Evolutionary conservation across 2,329 filamentous ascomycete species (phyloP).

Genomic region (Sordariomycetes sp.): DNA sequence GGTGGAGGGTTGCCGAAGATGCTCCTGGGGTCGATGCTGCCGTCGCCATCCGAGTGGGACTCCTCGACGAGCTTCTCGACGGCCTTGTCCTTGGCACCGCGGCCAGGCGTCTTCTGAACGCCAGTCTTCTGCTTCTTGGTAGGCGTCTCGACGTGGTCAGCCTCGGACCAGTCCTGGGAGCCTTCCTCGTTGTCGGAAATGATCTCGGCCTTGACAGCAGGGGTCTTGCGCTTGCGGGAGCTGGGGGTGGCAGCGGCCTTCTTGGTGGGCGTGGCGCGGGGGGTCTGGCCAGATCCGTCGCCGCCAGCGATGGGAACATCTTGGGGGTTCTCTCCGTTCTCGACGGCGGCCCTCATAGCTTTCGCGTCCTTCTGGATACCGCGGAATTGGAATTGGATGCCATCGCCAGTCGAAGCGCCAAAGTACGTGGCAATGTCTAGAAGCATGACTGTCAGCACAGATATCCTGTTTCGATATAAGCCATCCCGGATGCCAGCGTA

Average conservation of each 20-base stretch:
- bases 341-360: slow-evolving; percentile 32
- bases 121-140: slow-evolving; percentile 16
- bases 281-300: slow-evolving; percentile 13
- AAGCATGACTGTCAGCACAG: background rate
- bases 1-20: slow-evolving; percentile 1
- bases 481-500: slow-evolving; percentile 20
- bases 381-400: slow-evolving; percentile 54
- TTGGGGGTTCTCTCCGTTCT: slow-evolving; percentile 35
- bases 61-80: slow-evolving; percentile 1
- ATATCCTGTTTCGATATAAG: no score
- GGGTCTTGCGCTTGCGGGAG: slow-evolving; percentile 4
- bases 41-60: slow-evolving; percentile 1
- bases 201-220: slow-evolving; percentile 4
- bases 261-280: slow-evolving; percentile 6
- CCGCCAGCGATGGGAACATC: slow-evolving; percentile 21
- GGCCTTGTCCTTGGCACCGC: slow-evolving; percentile 1
- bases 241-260: slow-evolving; percentile 7
- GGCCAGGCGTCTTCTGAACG: background rate
- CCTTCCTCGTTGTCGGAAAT: slow-evolving; percentile 7
- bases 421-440: slow-evolving; percentile 51
- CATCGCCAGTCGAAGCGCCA: slow-evolving; percentile 46
- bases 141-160: slow-evolving; percentile 21
- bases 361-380: slow-evolving; percentile 44
- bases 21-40: background rate
- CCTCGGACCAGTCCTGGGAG: slow-evolving; percentile 18